A percentile compares a stretch with the other conserved stretches of the same genome.
Conservation (phyloP, 805 yeast genomes). For the Zygotorulaspora sp. region DNA sequence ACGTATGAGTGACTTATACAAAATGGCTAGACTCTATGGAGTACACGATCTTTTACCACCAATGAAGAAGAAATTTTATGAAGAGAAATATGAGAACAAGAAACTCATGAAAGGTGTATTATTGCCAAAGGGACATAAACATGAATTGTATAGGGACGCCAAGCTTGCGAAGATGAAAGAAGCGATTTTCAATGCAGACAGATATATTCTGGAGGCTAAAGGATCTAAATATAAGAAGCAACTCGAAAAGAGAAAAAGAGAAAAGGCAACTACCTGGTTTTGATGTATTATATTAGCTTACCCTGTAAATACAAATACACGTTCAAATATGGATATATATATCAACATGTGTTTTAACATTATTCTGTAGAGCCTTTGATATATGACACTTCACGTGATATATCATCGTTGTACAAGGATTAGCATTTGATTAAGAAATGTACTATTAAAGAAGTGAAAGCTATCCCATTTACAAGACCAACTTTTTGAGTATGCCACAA, state of each 20-base stretch:
- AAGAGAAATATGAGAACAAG: conserved; percentile 68
- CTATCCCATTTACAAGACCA: too few species aligned
- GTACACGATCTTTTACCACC: conserved; percentile 69
- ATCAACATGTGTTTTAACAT: too few species aligned
- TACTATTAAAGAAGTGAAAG: too few species aligned
- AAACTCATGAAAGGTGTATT: conserved; percentile 71
- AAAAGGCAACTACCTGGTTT: conserved; percentile 15
- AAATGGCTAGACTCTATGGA: conserved; percentile 79
- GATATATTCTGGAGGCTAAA: conserved; percentile 59
- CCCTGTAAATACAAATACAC: too few species aligned
- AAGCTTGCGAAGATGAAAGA: conserved; percentile 58
- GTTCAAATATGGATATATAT: too few species aligned
- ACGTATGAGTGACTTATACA: conserved; percentile 77
- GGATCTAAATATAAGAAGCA: conserved; percentile 47
- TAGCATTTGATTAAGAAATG: too few species aligned
- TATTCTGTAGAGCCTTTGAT: neutral
- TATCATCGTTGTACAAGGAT: neutral
- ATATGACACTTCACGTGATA: neutral
- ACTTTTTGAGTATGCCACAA: conserved; percentile 23
- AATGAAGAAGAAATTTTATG: conserved; percentile 58
- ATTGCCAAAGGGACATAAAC: conserved; percentile 73
- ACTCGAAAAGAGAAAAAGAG: conserved; percentile 40
- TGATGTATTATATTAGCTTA: too few species aligned
- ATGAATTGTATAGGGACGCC: conserved; percentile 62
- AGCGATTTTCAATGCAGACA: conserved; percentile 66